A percentile compares a stretch with the other conserved stretches of the same genome.
Evolutionary conservation across 495 filamentous ascomycete genomes (phyloP).

Genomic region (Opeltia flavorubescens): DNA sequence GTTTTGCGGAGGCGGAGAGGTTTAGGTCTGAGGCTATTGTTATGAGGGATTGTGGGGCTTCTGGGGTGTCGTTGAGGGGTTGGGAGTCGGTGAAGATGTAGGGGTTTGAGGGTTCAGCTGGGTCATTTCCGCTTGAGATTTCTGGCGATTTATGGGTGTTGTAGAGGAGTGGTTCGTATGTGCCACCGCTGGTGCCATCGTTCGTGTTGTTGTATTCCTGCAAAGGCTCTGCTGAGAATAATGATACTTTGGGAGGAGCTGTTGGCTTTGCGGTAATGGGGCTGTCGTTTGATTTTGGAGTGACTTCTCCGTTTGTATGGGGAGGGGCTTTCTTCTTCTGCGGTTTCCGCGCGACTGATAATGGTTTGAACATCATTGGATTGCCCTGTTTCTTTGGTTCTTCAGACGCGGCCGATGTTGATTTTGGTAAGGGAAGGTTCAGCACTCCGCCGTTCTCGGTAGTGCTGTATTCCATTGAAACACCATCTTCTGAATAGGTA

Average conservation of each 20-base stretch:
- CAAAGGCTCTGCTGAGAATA: slow-evolving; percentile 40
- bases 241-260: slow-evolving; percentile 40
- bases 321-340: slow-evolving; percentile 46
- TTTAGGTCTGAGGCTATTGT: slow-evolving; percentile 59
- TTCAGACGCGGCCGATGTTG: slow-evolving; percentile 24
- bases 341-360: slow-evolving; percentile 63
- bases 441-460: no score
- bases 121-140: not conserved
- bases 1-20: slow-evolving; percentile 54
- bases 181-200: slow-evolving; percentile 10
- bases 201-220: slow-evolving; percentile 10
- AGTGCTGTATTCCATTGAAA: not conserved
- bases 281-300: slow-evolving; percentile 3
- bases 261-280: slow-evolving; percentile 2
- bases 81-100: no score
- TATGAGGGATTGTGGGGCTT: slow-evolving; percentile 34
- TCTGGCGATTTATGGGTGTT: slow-evolving; percentile 13
- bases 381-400: slow-evolving; percentile 61
- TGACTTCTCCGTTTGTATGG: slow-evolving; percentile 10
- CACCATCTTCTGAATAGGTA: not conserved
- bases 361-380: slow-evolving; percentile 73
- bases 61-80: slow-evolving; percentile 2
- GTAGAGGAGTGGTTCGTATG: slow-evolving; percentile 41
- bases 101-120: slow-evolving; percentile 8
- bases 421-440: not conserved